Base-by-base conservation (phyloP, 176 grass and related monocot species). In the Lolium perenne region DNA sequence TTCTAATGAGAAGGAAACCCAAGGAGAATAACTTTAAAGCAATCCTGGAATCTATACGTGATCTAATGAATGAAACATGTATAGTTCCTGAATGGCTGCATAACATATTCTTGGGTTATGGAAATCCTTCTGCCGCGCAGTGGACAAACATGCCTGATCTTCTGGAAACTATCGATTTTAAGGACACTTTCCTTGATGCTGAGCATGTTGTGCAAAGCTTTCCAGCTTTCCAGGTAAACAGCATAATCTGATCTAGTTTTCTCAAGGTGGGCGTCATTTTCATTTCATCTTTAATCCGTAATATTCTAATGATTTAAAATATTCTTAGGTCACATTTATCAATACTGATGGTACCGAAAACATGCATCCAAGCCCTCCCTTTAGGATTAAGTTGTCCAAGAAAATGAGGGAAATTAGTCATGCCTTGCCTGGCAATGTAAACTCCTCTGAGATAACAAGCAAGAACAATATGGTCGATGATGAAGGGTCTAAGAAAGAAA, bases 21-120 rank as follows among this genome's bases (percentile, higher is more conserved):
- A 98, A 98, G 85, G 97, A 98, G 75, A 98, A 98, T 87, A 98
- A 98, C 81, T 98, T 98, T 72, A 98, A 98, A 87, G 97, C 97
- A 66, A 98, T 98, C 80, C 91, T 98, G 59, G 97, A 98, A 77
- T 98, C 94, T 54, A 98, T 98, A 89, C 92, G 97, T 71, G 97
- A 98, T 89, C 88, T 98, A 76, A 98, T 98, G 97, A 98, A 98
- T 82, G 97, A 98, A 83, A 94, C 97, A 50, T 98, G 97, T 81
- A 90, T 96, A 80, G 97, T 98, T 89, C 97, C 97, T 85, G 97
- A 95, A 53, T 98, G 97, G 97, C 73, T 98, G 88, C 97, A 98
- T 84, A 98, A 98, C 57, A 92, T 96, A 81, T 98, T 98, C 88
- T 86, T 98, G 84, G 97, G 97, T 86, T 98, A 98, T 87, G 97